Evolutionary conservation across 2,329 filamentous ascomycete species (phyloP).

Genomic region (Penicillium sp.): DNA sequence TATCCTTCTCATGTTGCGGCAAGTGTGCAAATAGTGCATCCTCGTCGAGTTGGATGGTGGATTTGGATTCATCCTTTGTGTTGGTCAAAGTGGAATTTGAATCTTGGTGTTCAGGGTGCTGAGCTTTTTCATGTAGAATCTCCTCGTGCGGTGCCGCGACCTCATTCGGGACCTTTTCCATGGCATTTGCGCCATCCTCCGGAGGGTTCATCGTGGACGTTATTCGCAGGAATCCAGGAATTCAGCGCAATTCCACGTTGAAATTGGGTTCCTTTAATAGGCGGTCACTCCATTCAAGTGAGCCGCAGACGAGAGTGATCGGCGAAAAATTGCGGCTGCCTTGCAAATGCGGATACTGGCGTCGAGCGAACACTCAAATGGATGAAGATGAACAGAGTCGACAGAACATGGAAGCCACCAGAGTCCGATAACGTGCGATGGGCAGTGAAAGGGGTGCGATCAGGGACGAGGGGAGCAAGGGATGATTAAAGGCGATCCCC

Average conservation of each 20-base stretch:
- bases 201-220: slow-evolving; percentile 17
- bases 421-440: no score
- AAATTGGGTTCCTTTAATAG: background rate
- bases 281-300: slow-evolving; percentile 1
- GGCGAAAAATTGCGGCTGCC: no score
- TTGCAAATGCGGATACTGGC: no score
- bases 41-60: slow-evolving; percentile 35
- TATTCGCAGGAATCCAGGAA: background rate
- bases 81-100: slow-evolving; percentile 22
- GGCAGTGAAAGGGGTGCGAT: no score
- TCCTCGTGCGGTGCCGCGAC: slow-evolving; percentile 1
- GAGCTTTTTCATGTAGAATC: background rate
- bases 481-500: no score
- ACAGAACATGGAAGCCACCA: no score
- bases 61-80: slow-evolving; percentile 30
- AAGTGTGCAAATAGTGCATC: slow-evolving; percentile 57
- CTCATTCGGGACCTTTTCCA: slow-evolving; percentile 15
- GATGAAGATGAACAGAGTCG: background rate
- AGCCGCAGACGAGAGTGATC: background rate
- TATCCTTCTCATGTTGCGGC: slow-evolving; percentile 57
- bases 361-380: no score
- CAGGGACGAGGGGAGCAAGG: no score
- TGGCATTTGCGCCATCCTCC: slow-evolving; percentile 13
- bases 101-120: slow-evolving; percentile 6
- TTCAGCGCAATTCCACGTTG: no score